phyloP scores from a whole-genome alignment of 2,329 filamentous ascomycete genomes.

The Penicillium glabrum region DNA sequence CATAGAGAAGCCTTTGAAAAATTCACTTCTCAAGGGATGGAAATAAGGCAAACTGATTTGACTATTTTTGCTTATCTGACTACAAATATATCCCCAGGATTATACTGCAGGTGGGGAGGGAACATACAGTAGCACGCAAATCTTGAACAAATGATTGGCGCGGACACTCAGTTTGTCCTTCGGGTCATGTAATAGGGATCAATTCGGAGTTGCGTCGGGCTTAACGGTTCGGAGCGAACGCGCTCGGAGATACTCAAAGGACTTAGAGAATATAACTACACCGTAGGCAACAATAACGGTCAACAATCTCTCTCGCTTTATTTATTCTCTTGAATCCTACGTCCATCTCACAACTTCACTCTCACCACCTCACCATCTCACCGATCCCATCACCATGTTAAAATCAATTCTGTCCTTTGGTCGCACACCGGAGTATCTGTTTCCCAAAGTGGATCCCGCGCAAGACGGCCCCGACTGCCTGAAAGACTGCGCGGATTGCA shows the following conservation, averaged over 20 bases:
- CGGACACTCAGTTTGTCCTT: not conserved
- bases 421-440: constrained; percentile 30
- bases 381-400: not conserved
- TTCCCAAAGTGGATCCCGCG: constrained; percentile 35
- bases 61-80: too few relatives aligned
- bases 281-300: constrained; percentile 1
- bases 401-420: constrained; percentile 29
- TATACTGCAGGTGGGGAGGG: not conserved
- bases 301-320: not conserved
- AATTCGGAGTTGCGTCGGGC: constrained; percentile 2
- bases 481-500: constrained; percentile 39
- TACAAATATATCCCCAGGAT: too few relatives aligned
- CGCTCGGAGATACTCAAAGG: constrained; percentile 9
- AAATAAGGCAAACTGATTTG: not conserved
- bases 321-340: not conserved
- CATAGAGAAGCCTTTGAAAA: too few relatives aligned
- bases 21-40: too few relatives aligned
- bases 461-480: constrained; percentile 37
- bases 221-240: constrained; percentile 5
- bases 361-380: not conserved
- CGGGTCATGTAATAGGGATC: not conserved
- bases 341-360: not conserved
- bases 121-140: too few relatives aligned
- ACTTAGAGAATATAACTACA: constrained; percentile 4
- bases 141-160: not conserved